Evolutionary conservation across 306 rosid genomes (phyloP).

Genomic region (Ormosia semicastrata): DNA sequence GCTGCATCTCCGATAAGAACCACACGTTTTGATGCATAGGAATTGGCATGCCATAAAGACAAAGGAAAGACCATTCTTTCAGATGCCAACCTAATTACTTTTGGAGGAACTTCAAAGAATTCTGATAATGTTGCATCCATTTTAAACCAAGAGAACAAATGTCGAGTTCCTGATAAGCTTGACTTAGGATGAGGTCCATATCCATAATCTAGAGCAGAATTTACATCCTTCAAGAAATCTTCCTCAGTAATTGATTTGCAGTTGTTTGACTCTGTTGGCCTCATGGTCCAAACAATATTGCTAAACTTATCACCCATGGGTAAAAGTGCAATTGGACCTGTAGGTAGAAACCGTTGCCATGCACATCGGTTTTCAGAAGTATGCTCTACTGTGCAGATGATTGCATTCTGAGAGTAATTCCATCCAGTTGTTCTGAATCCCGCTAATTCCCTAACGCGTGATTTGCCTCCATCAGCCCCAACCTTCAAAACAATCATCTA

Average conservation of each 20-base stretch:
- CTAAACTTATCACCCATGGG: conserved; percentile 85
- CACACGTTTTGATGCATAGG: conserved; percentile 69
- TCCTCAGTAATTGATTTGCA: conserved; percentile 56
- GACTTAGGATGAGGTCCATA: conserved; percentile 74
- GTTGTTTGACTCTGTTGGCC: conserved; percentile 62
- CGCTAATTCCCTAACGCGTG: conserved; percentile 78
- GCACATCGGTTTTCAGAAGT: conserved; percentile 62
- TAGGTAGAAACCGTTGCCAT: conserved; percentile 93
- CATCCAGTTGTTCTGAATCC: conserved; percentile 89
- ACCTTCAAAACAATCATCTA: conserved; percentile 54
- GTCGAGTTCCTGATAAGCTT: conserved; percentile 41
- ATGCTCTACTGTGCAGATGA: conserved; percentile 90
- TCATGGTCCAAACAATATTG: conserved; percentile 97
- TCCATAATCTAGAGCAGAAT: conserved; percentile 74
- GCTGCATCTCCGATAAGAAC: conserved; percentile 93
- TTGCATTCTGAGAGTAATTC: conserved; percentile 90
- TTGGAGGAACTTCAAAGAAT: conserved; percentile 76
- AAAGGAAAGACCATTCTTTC: conserved; percentile 79
- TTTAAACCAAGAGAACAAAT: conserved; percentile 74
- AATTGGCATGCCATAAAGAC: conserved; percentile 75
- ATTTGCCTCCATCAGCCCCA: conserved; percentile 95
- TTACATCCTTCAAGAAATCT: conserved; percentile 63
- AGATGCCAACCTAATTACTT: conserved; percentile 65
- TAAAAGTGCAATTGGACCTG: conserved; percentile 89
- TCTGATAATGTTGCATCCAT: conserved; percentile 44